Base-by-base conservation (phyloP, 805 yeast species). In the Candida patagonica region DNA sequence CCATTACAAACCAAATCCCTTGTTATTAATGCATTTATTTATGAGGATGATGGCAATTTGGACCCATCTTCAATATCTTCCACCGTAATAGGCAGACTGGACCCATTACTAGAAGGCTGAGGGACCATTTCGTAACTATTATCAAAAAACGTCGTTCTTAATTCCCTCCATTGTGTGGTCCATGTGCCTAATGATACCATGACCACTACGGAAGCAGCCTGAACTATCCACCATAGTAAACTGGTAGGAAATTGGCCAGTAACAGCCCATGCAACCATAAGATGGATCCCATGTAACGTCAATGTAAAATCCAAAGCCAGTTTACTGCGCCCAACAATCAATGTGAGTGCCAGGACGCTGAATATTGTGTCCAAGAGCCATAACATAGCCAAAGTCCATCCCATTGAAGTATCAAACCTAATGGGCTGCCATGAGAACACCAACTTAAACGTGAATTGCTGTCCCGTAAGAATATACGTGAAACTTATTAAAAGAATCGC, bases 241-340 rank as follows among this genome's bases (percentile, higher is more conserved):
- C 78, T 74, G 12, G 64, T 62, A 0, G 98, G 98, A 46, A 89
- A 71, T 23, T 70, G 67, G 0, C 75, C 71, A 1, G 84, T 68
- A 47, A 75, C 76, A 1, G 74, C 44, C 76, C 84, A 77, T 0
- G 77, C 84, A 2, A 85, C 76, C 2, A 77, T 38, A 19, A 89
- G 60, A 61, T 89, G 80, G 37, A 92, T 71, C 17, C 81, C 75
- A 59, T 92, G 96, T 12, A 89, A 75, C 0, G 98, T 92, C n/a
- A 89, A 55, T 8, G 95, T 96, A 64, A 92, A 89, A 61, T 89
- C 98, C 82, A 95, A 82, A 0, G 96, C 97, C 37, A 89, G 65
- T 58, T 89, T 92, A 30, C 95, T 82, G 42, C 97, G 68, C 0
- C 97, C 96, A 9, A 89, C 95, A 21, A 89, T 77, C 1, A 88